Evolutionary conservation across 2,329 filamentous ascomycete species (phyloP), one percentile per base, ranked within the genome.

Genomic region (Nannizziopsis barbatae): DNA sequence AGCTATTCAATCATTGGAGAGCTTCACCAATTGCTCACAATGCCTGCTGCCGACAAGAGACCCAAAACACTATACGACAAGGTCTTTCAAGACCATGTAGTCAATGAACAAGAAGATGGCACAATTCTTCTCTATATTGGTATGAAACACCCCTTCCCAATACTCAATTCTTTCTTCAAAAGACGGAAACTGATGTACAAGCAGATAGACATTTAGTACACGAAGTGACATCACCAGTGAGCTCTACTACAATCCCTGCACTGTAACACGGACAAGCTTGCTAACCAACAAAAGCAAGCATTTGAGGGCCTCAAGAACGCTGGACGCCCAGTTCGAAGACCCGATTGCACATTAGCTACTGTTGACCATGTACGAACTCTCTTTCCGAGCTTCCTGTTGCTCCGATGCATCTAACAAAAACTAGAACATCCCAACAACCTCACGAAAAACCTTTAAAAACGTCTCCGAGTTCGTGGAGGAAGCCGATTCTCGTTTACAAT

Each of bases 1-100:
- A 12, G 12, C 3, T 36, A 3, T 4, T 12, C 15, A 3, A 18
- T 12, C 22, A 12, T 17, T 12, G 7, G 11, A 12, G 39, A 41
- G 17, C 12, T 14, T n/a, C 11, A n/a, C 11, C 2, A 15, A 30
- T 27, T n/a, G 31, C 32, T 38, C 37, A 80, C 66, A 60, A 93
- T 94, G 87, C 87, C 87, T 64, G 77, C 75, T 63, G 79, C 78
- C 58, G 80, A 83, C 58, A 74, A 75, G 66, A 76, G 75, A 56
- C 86, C 86, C 48, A 82, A 82, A 70, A 95, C 89, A 59, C 77
- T 95, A 63, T 96, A 96, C 72, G 90, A 96, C 77, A 96, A 96
- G 81, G 89, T 96, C 69, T 84, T 96, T 61, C 80, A 86, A 60
- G 83, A 83, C 72, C 92, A 98, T 68, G 83, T 96, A 61, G 89